These are phyloP conservation scores for Agapanthus africanus DNA, from an alignment of 106 monocot species.

Conservation along the genomic window DNA sequence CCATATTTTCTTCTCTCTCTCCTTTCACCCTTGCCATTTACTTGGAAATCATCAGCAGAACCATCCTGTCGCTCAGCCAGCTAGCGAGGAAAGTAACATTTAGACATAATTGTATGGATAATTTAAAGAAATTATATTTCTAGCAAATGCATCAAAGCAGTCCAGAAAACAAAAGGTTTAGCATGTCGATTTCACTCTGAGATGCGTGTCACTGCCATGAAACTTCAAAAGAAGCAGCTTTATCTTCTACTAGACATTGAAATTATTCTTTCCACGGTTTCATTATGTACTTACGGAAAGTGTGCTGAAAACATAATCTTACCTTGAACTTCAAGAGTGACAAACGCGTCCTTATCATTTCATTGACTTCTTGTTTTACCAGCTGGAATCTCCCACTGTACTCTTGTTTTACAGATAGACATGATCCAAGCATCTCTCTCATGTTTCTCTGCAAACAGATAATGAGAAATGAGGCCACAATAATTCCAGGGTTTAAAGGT, in stretches of 20 bases:
- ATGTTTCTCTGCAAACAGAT: slow-evolving; percentile 65
- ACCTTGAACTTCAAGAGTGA: slow-evolving; percentile 59
- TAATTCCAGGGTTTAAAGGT: neutral
- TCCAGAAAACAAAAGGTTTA: neutral
- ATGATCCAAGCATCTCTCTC: slow-evolving; percentile 85
- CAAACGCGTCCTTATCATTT: slow-evolving; percentile 70
- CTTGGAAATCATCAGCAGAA: slow-evolving; percentile 79
- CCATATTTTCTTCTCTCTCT: slow-evolving; percentile 41
- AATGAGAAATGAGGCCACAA: neutral
- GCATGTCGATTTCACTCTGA: neutral
- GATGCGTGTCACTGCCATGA: neutral
- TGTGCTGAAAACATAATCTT: neutral
- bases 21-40: slow-evolving; percentile 39
- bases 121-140: neutral
- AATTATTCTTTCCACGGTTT: neutral
- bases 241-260: neutral
- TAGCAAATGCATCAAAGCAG: neutral
- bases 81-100: slow-evolving; percentile 5
- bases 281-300: neutral
- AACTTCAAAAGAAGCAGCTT: neutral
- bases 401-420: slow-evolving; percentile 76
- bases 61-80: slow-evolving; percentile 49
- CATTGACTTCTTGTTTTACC: slow-evolving; percentile 77
- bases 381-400: slow-evolving; percentile 70
- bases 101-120: neutral